These are phyloP conservation scores for Trypanosomatidae sp. DNA, from an alignment of 208 protist species.

Conservation along the genomic window DNA sequence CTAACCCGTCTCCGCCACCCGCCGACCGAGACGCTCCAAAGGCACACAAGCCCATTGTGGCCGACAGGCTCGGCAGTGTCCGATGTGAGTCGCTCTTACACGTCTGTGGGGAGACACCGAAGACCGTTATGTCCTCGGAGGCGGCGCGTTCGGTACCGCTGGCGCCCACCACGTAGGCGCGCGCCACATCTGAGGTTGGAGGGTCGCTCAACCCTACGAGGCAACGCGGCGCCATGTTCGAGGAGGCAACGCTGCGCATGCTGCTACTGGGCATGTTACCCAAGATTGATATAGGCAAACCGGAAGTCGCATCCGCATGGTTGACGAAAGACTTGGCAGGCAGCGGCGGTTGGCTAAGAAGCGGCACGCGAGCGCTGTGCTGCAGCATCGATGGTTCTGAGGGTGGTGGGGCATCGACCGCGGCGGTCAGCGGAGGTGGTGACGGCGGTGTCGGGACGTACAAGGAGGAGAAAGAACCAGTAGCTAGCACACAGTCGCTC, in stretches of 20 bases:
- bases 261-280: background rate
- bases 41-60: slow-evolving; percentile 9
- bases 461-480: background rate
- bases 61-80: slow-evolving; percentile 7
- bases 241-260: background rate
- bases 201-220: slow-evolving; percentile 8
- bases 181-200: slow-evolving; percentile 1
- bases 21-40: background rate
- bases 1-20: background rate
- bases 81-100: slow-evolving; percentile 19
- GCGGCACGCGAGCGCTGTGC: background rate
- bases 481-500: background rate
- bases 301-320: background rate
- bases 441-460: background rate
- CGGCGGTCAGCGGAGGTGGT: background rate
- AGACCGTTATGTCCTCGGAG: background rate
- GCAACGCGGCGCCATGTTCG: slow-evolving; percentile 3
- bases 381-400: background rate
- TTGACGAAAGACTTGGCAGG: background rate
- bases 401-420: background rate
- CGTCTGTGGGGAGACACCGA: slow-evolving; percentile 11
- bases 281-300: background rate
- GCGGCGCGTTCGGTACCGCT: background rate
- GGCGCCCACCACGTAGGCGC: slow-evolving; percentile 6
- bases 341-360: background rate